Conservation (phyloP, 371 early-diverging fungal species). For the Dichotomocladium elegans region DNA sequence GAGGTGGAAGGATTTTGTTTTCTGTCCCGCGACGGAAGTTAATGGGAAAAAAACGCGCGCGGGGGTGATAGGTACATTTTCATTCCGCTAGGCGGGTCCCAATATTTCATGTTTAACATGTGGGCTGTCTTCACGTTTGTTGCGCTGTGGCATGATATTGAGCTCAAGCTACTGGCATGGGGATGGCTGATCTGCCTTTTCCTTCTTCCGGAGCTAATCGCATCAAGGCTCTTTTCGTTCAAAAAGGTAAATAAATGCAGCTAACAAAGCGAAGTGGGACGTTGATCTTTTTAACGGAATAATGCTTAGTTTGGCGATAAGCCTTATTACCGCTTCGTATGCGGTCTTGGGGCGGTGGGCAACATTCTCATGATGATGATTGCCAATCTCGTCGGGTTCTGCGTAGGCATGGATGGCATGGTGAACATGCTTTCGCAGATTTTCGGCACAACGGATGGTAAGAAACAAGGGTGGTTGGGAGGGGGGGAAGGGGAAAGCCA, state of each 20-base stretch:
- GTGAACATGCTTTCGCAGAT: constrained; percentile 54
- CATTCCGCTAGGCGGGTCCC: constrained; percentile 84
- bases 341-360: constrained; percentile 77
- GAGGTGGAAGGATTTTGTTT: too few relatives aligned
- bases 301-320: constrained; percentile 49
- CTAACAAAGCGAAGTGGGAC: background rate
- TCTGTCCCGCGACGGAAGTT: too few relatives aligned
- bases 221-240: constrained; percentile 53
- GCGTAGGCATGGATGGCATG: constrained; percentile 83
- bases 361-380: constrained; percentile 93
- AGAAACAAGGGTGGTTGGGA: background rate
- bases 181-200: constrained; percentile 90
- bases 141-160: constrained; percentile 93
- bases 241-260: constrained; percentile 36
- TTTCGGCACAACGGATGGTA: constrained; percentile 43
- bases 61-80: constrained; percentile 68
- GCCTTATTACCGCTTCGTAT: constrained; percentile 75
- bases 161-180: constrained; percentile 82
- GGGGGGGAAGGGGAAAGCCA: background rate
- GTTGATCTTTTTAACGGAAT: background rate
- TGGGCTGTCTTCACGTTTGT: constrained; percentile 91
- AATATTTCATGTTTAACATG: constrained; percentile 63
- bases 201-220: constrained; percentile 81
- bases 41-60: too few relatives aligned
- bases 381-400: constrained; percentile 94